Percentiles rank a stretch among this genome's conserved stretches.
These are phyloP conservation scores for Mycothermus thermophilus DNA, from an alignment of 495 filamentous ascomycete genomes.

Conservation along the genomic window DNA sequence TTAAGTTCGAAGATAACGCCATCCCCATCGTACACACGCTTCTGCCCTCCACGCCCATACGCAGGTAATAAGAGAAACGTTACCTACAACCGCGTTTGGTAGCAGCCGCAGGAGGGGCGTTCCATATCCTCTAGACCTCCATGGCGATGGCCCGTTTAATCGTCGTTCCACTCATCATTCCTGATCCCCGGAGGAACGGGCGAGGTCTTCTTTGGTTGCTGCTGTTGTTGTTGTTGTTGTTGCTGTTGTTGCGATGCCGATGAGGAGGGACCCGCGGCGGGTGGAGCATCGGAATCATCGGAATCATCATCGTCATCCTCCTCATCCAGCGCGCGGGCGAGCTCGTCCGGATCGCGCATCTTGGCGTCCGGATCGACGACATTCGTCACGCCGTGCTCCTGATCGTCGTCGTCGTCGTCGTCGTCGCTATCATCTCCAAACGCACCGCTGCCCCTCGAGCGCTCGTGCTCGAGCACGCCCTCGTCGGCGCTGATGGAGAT, in stretches of 20 bases:
- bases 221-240: neutral
- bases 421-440: neutral
- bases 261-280: slow-evolving; percentile 1
- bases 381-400: slow-evolving; percentile 24
- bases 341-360: slow-evolving; percentile 44
- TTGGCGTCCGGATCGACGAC: slow-evolving; percentile 37
- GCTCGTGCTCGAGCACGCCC: slow-evolving; percentile 43
- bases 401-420: slow-evolving; percentile 4
- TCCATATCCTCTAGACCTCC: too few relatives aligned
- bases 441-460: slow-evolving; percentile 10
- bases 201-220: too few relatives aligned
- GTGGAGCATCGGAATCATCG: too few relatives aligned
- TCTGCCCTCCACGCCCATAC: too few relatives aligned
- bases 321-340: slow-evolving; percentile 38
- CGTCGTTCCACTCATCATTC: slow-evolving; percentile 30
- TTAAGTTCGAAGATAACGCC: too few relatives aligned
- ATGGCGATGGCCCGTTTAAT: slow-evolving; percentile 16
- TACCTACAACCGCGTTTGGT: too few relatives aligned
- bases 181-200: too few relatives aligned
- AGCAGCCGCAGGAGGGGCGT: too few relatives aligned
- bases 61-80: too few relatives aligned
- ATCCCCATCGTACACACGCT: too few relatives aligned
- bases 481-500: slow-evolving; percentile 76
- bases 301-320: slow-evolving; percentile 25
- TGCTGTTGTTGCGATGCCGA: neutral